phyloP scores from a whole-genome alignment of 352 stramenopile genomes.

The Phytophthora multivora region DNA sequence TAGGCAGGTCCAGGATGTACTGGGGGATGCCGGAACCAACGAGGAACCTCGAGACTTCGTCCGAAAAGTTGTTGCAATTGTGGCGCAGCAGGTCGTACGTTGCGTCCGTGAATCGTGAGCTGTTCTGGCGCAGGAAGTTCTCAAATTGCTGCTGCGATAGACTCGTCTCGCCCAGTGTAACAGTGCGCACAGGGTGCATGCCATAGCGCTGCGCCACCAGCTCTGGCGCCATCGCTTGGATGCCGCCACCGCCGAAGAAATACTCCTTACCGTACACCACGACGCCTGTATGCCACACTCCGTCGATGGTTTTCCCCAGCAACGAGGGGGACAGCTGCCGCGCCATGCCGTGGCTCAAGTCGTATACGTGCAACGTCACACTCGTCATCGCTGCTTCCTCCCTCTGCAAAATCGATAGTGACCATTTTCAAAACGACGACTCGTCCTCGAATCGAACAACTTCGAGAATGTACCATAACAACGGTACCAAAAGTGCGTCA shows the following conservation, averaged over 20 bases:
- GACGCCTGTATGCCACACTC: constrained; percentile 92
- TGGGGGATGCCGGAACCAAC: constrained; percentile 88
- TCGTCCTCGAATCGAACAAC: neutral
- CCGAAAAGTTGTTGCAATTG: constrained; percentile 98
- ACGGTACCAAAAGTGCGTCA: constrained; percentile 15
- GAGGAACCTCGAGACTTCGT: constrained; percentile 91
- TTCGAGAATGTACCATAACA: constrained; percentile 20
- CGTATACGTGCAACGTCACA: constrained; percentile 94
- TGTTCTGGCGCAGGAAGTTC: constrained; percentile 78
- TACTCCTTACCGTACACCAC: constrained; percentile 89
- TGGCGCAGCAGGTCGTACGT: constrained; percentile 95
- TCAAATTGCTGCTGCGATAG: constrained; percentile 81
- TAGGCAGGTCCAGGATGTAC: constrained; percentile 90
- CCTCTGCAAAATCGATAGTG: constrained; percentile 27
- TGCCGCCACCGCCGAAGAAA: constrained; percentile 94
- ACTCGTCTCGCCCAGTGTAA: constrained; percentile 82
- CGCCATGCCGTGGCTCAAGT: constrained; percentile 95
- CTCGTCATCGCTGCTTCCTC: constrained; percentile 22
- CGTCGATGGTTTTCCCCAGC: constrained; percentile 93
- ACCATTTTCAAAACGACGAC: neutral
- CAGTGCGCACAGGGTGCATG: constrained; percentile 86
- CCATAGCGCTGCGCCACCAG: constrained; percentile 79
- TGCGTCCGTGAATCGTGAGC: constrained; percentile 80
- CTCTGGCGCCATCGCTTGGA: constrained; percentile 80
- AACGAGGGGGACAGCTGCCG: constrained; percentile 86